Evolutionary conservation across 768 basidiomycete genomes (phyloP).

Genomic region (Mycena crocata): DNA sequence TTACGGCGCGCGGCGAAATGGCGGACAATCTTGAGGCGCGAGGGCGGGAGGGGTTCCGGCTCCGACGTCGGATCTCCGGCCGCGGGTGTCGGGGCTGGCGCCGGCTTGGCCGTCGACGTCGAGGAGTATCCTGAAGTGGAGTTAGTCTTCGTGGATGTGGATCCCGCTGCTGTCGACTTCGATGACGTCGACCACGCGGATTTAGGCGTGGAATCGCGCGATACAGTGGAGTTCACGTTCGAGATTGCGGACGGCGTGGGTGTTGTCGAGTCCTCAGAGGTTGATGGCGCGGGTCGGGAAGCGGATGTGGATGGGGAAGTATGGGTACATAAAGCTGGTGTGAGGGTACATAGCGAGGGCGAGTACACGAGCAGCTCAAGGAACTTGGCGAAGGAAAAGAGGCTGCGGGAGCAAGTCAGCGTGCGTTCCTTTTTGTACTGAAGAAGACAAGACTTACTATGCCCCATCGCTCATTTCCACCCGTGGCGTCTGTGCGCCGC

Average conservation of each 20-base stretch:
- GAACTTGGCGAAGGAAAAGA: slow-evolving; percentile 69
- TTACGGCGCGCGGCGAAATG: slow-evolving; percentile 45
- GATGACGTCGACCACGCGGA: no score
- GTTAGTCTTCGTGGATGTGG: no score
- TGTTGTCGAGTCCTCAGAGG: not conserved
- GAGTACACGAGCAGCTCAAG: slow-evolving; percentile 66
- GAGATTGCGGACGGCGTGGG: not conserved
- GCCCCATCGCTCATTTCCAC: slow-evolving; percentile 59
- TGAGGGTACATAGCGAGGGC: slow-evolving; percentile 45
- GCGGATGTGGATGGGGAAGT: slow-evolving; percentile 43
- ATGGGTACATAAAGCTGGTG: slow-evolving; percentile 62
- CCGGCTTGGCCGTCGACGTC: no score
- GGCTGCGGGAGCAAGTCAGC: slow-evolving; percentile 33
- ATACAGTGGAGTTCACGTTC: no score
- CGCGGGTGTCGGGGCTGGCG: no score
- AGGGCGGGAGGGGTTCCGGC: slow-evolving; percentile 40
- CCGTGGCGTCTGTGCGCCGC: slow-evolving; percentile 49
- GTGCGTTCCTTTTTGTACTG: no score
- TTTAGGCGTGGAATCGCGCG: no score
- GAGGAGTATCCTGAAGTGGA: no score
- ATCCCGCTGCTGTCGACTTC: no score
- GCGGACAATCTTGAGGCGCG: slow-evolving; percentile 56
- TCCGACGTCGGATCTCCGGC: not conserved
- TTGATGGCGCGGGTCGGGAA: not conserved
- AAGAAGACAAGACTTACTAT: no score